phyloP scores from a whole-genome alignment of 257 asterid genomes.

The Nicotiana noctiflora region DNA sequence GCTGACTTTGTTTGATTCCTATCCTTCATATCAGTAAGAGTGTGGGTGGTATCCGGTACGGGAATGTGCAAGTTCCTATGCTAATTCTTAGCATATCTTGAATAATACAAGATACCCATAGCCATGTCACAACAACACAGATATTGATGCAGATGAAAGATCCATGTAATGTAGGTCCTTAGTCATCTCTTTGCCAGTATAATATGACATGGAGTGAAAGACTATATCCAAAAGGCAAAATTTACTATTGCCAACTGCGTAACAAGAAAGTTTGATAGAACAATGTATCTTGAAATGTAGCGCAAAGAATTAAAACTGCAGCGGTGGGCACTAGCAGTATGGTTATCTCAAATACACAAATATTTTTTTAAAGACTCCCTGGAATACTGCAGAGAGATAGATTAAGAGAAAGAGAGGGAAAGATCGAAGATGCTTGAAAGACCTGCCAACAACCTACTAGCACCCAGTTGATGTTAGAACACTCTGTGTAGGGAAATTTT shows the following conservation, averaged over 20 bases:
- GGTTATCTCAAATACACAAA: background rate
- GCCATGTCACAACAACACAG: background rate
- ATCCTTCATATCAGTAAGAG: background rate
- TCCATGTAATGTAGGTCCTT: background rate
- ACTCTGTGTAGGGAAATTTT: slow-evolving; percentile 67
- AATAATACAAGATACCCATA: background rate
- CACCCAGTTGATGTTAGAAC: slow-evolving; percentile 82
- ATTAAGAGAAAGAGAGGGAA: background rate
- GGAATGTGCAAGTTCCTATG: background rate
- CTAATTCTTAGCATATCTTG: background rate
- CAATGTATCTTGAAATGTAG: background rate
- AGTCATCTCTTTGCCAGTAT: background rate
- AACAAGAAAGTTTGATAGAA: background rate
- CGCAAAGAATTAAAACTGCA: background rate
- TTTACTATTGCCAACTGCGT: background rate
- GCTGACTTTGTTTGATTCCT: too few relatives aligned
- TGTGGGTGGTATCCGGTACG: background rate
- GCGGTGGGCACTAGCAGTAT: background rate
- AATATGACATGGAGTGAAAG: background rate
- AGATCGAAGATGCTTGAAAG: slow-evolving; percentile 8
- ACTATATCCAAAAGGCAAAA: background rate
- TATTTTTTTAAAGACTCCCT: background rate
- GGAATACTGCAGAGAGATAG: too few relatives aligned
- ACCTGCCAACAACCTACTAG: slow-evolving; percentile 99
- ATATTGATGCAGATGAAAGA: background rate